Percentiles rank a stretch among this genome's conserved stretches.
Conservation (phyloP, 306 rosid species). For the Crotalaria pallida region DNA sequence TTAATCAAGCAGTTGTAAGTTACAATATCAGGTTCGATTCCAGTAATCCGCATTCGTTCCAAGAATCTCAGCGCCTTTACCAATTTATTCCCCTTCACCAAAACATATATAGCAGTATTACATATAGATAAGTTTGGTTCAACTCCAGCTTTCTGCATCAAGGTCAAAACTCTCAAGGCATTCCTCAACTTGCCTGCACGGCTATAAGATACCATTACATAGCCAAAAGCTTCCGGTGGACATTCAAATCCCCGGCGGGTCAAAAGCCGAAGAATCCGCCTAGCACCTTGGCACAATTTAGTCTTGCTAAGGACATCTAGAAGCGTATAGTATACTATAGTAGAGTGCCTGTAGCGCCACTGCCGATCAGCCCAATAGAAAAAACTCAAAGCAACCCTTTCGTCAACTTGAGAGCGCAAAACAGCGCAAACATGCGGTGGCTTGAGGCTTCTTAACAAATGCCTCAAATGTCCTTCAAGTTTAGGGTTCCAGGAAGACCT, state of each 20-base stretch:
- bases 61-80: conserved; percentile 63
- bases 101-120: conserved; percentile 69
- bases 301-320: conserved; percentile 76
- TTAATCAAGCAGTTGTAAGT: conserved; percentile 77
- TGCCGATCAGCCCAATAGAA: conserved; percentile 89
- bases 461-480: conserved; percentile 58
- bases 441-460: conserved; percentile 66
- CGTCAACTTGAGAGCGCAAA: conserved; percentile 64
- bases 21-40: conserved; percentile 58
- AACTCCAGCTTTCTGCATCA: conserved; percentile 91
- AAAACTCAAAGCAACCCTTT: conserved; percentile 65
- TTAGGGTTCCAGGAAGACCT: conserved; percentile 70
- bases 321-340: conserved; percentile 58
- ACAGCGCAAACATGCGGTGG: conserved; percentile 79
- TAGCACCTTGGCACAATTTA: conserved; percentile 81
- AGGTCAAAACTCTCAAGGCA: conserved; percentile 60
- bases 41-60: conserved; percentile 57
- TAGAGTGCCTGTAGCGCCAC: conserved; percentile 70
- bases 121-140: conserved; percentile 65
- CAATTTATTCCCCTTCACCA: conserved; percentile 57
- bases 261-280: conserved; percentile 68
- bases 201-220: conserved; percentile 74
- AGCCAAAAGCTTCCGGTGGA: conserved; percentile 64
- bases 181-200: conserved; percentile 71
- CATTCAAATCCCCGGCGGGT: conserved; percentile 50